Evolutionary conservation across 192 early-diverging fungal species (phyloP).

Genomic region (Podila epicladia): DNA sequence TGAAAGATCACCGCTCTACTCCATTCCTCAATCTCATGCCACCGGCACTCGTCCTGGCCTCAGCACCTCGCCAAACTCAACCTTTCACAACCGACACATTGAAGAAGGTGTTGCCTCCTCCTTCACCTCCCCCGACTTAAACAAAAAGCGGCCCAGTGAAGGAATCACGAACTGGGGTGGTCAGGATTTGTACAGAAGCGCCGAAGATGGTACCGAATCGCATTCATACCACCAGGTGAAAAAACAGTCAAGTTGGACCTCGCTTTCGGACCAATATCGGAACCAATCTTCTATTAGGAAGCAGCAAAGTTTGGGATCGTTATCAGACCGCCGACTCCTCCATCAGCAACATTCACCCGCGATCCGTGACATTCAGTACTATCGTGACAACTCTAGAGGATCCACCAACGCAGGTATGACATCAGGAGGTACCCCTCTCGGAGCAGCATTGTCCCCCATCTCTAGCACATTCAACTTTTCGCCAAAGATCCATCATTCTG

Average conservation of each 20-base stretch:
- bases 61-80: too few relatives aligned
- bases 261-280: slow-evolving; percentile 29
- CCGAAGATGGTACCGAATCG: background rate
- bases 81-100: too few relatives aligned
- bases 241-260: slow-evolving; percentile 37
- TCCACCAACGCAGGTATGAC: background rate
- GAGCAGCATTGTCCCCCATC: background rate
- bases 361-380: background rate
- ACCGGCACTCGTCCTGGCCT: too few relatives aligned
- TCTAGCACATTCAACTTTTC: background rate
- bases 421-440: background rate
- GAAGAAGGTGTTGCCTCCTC: too few relatives aligned
- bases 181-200: slow-evolving; percentile 4
- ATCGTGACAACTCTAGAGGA: background rate
- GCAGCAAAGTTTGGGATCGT: slow-evolving; percentile 34
- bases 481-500: background rate
- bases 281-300: slow-evolving; percentile 20
- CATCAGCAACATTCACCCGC: background rate
- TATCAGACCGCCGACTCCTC: slow-evolving; percentile 18
- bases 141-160: slow-evolving; percentile 42
- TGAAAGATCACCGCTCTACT: slow-evolving; percentile 26
- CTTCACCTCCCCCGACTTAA: slow-evolving; percentile 6
- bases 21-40: background rate
- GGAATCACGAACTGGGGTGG: slow-evolving; percentile 24
- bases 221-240: slow-evolving; percentile 28